A percentile compares a stretch with the other conserved stretches of the same genome.
phyloP scores from a whole-genome alignment of 148 eudicot genomes.

The Persicaria maculosa region DNA sequence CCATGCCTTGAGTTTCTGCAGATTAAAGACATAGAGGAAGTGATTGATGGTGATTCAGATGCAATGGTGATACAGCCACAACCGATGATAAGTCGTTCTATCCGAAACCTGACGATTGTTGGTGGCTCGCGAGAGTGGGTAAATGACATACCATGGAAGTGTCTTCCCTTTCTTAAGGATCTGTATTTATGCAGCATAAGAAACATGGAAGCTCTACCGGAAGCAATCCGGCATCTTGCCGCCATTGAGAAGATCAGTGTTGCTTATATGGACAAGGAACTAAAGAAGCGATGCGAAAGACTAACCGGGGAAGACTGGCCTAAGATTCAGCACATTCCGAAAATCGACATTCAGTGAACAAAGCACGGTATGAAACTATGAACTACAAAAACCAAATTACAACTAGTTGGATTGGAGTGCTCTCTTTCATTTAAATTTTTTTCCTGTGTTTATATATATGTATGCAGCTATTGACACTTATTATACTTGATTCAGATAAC shows the following conservation, averaged over 20 bases:
- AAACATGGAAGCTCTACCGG: background rate
- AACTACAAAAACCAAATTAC: too few relatives aligned
- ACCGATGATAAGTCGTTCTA: background rate
- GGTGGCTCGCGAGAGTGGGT: background rate
- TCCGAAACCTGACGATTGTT: background rate
- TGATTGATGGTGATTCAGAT: background rate
- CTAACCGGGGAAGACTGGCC: constrained; percentile 4
- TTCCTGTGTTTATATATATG: too few relatives aligned
- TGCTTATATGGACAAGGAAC: background rate
- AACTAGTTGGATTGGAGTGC: too few relatives aligned
- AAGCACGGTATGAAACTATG: too few relatives aligned
- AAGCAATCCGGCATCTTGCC: background rate
- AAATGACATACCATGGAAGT: background rate
- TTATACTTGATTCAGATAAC: too few relatives aligned
- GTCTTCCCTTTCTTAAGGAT: background rate
- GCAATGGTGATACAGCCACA: background rate
- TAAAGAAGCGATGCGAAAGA: background rate
- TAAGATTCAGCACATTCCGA: background rate
- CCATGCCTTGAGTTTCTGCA: background rate
- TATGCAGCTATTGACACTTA: too few relatives aligned
- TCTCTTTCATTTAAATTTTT: too few relatives aligned
- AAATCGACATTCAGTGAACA: too few relatives aligned
- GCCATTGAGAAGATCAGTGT: background rate
- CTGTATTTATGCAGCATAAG: background rate
- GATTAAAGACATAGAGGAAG: background rate